phyloP scores from a whole-genome alignment of 2,329 filamentous ascomycete species.

The Kalaharituber pfeilii region DNA sequence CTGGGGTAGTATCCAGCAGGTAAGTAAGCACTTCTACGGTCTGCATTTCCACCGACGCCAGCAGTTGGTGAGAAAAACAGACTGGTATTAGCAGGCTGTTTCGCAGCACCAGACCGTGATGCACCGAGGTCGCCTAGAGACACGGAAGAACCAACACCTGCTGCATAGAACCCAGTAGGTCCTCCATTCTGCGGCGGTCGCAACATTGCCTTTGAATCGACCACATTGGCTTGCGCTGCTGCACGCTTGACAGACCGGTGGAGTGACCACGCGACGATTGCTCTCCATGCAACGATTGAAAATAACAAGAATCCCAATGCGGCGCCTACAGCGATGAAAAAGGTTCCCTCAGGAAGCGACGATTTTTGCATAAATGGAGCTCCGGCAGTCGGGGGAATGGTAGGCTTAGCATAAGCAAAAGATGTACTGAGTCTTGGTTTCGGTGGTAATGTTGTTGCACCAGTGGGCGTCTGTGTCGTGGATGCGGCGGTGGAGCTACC shows the following conservation, averaged over 20 bases:
- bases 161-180: constrained; percentile 27
- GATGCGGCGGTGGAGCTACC: constrained; percentile 13
- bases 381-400: constrained; percentile 63
- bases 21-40: constrained; percentile 61
- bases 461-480: constrained; percentile 18
- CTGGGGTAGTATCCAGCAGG: constrained; percentile 84
- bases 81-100: constrained; percentile 44
- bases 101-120: constrained; percentile 27
- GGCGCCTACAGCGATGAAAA: constrained; percentile 89
- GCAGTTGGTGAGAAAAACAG: constrained; percentile 95
- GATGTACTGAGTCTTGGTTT: constrained; percentile 40
- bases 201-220: constrained; percentile 48
- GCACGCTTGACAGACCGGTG: constrained; percentile 81
- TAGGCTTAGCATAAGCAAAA: constrained; percentile 50
- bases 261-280: constrained; percentile 71
- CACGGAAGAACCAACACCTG: constrained; percentile 30
- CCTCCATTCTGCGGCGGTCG: constrained; percentile 34
- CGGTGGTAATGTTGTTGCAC: constrained; percentile 17
- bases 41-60: constrained; percentile 37
- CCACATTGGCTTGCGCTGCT: constrained; percentile 52
- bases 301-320: constrained; percentile 68
- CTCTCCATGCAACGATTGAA: constrained; percentile 74
- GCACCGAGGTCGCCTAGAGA: constrained; percentile 37
- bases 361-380: constrained; percentile 89
- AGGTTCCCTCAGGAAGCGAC: constrained; percentile 69